Evolutionary conservation across 2,329 filamentous ascomycete species (phyloP).

Genomic region (Fragosphaeria purpurea): DNA sequence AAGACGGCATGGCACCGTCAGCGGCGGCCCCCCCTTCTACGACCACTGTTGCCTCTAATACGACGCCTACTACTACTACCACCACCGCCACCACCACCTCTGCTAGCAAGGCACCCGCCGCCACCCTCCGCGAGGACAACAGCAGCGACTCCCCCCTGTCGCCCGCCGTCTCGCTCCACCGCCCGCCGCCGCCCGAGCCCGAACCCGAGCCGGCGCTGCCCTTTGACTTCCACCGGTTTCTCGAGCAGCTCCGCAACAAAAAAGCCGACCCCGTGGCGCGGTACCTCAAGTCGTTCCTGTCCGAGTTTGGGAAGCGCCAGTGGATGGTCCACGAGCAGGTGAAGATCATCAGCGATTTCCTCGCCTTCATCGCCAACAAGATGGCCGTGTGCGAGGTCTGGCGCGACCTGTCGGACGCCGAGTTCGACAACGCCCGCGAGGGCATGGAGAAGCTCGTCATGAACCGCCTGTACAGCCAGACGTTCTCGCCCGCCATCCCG

Average conservation of each 20-base stretch:
- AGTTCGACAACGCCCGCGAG: conserved; percentile 96
- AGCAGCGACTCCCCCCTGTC: conserved; percentile 31
- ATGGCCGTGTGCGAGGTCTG: conserved; percentile 97
- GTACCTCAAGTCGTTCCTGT: conserved; percentile 87
- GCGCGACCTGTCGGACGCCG: conserved; percentile 88
- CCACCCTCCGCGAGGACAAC: neutral
- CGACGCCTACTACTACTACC: conserved; percentile 41
- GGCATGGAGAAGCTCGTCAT: conserved; percentile 99
- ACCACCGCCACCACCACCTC: conserved; percentile 43
- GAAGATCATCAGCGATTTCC: conserved; percentile 94
- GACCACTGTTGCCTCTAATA: too few relatives aligned
- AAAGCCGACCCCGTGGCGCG: conserved; percentile 97
- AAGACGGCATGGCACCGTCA: conserved; percentile 30
- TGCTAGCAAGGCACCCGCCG: too few relatives aligned
- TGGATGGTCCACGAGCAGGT: conserved; percentile 99
- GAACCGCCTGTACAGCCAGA: conserved; percentile 92
- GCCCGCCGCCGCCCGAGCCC: conserved; percentile 61
- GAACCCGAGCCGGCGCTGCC: conserved; percentile 75
- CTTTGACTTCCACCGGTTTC: conserved; percentile 94
- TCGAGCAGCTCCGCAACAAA: conserved; percentile 90
- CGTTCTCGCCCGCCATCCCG: conserved; percentile 88
- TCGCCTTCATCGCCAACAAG: conserved; percentile 95
- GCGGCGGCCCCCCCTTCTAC: conserved; percentile 27
- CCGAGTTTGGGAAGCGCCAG: conserved; percentile 92
- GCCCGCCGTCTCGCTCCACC: conserved; percentile 41